These are phyloP conservation scores for Cocos nucifera DNA, from an alignment of 176 grass and related monocot species.

Conservation along the genomic window DNA sequence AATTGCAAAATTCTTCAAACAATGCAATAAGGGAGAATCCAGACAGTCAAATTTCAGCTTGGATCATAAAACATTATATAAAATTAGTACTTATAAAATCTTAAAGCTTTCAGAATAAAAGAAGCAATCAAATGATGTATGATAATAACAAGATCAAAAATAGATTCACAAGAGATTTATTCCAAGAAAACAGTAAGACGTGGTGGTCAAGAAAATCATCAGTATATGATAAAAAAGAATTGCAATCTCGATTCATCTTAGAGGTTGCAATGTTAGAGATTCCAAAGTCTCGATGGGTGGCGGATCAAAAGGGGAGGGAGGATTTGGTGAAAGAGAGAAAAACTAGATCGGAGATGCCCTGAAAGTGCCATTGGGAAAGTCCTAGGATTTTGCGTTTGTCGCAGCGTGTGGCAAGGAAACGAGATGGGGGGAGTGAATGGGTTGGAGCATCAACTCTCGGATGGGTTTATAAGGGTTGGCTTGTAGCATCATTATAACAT, in stretches of 20 bases:
- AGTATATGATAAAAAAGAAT: too few relatives aligned
- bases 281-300: background rate
- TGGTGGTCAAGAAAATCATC: too few relatives aligned
- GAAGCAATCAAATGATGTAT: background rate
- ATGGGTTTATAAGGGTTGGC: too few relatives aligned
- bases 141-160: background rate
- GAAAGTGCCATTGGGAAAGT: conserved; percentile 42
- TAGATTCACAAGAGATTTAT: background rate
- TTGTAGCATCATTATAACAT: too few relatives aligned
- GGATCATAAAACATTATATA: background rate
- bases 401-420: too few relatives aligned
- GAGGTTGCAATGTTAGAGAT: conserved; percentile 9
- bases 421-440: too few relatives aligned
- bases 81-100: background rate
- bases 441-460: too few relatives aligned
- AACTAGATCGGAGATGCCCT: conserved; percentile 41
- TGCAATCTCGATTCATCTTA: conserved; percentile 12
- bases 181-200: background rate
- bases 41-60: too few relatives aligned
- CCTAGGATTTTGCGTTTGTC: background rate
- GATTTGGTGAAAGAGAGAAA: conserved; percentile 24
- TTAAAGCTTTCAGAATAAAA: too few relatives aligned
- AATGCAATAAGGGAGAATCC: conserved; percentile 12
- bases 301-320: too few relatives aligned
- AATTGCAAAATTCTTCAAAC: conserved; percentile 21